These are phyloP conservation scores for Debaryomyces nepalensis DNA, from an alignment of 1,139 yeast genomes.

Conservation along the genomic window DNA sequence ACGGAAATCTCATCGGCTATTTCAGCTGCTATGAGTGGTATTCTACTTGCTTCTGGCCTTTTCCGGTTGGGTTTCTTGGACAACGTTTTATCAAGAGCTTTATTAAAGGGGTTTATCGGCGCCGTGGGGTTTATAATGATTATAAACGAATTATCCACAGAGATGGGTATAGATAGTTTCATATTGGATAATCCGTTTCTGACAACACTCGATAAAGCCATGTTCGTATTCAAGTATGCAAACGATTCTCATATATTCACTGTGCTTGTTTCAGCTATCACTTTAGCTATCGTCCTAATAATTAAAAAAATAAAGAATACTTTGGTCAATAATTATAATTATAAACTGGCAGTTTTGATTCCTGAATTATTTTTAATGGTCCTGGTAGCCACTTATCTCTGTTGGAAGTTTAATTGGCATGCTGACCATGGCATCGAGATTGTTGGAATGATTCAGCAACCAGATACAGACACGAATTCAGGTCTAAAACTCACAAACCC, in stretches of 20 bases:
- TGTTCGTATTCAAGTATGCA: constrained; percentile 23
- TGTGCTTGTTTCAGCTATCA: constrained; percentile 24
- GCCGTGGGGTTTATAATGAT: constrained; percentile 45
- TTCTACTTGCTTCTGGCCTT: constrained; percentile 34
- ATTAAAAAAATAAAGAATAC: constrained; percentile 25
- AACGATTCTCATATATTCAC: constrained; percentile 28
- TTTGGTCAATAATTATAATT: constrained; percentile 23
- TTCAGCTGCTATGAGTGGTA: constrained; percentile 30
- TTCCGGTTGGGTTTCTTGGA: constrained; percentile 38
- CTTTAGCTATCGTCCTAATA: constrained; percentile 28
- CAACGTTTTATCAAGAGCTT: constrained; percentile 36
- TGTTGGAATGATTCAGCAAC: constrained; percentile 28
- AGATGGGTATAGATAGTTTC: constrained; percentile 31
- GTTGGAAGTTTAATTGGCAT: constrained; percentile 31
- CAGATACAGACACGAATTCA: constrained; percentile 12
- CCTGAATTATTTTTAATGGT: constrained; percentile 42
- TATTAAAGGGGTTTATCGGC: constrained; percentile 39
- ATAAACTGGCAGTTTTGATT: constrained; percentile 28
- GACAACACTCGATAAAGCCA: constrained; percentile 29
- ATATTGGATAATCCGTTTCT: constrained; percentile 26
- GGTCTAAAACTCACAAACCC: constrained; percentile 28
- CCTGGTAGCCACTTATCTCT: constrained; percentile 30
- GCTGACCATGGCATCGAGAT: constrained; percentile 31
- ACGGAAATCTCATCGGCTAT: constrained; percentile 33
- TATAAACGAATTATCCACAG: constrained; percentile 33